Conservation (phyloP, 176 grass and related monocot genomes). For the Hsuehochloa calcarea region DNA sequence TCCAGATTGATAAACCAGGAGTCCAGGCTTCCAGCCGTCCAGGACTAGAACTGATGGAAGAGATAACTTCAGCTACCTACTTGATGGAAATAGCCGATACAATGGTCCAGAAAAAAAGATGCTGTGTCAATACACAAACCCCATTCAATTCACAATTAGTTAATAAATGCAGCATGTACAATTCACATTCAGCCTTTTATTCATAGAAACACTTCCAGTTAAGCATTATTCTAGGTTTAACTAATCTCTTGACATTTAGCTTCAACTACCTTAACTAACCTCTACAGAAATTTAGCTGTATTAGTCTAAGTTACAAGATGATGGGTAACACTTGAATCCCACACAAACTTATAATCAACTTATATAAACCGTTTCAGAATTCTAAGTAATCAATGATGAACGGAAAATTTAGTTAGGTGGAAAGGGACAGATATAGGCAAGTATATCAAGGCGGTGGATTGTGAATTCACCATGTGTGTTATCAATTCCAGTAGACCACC, state of each 20-base stretch:
- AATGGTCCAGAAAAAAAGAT: not conserved
- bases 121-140: not conserved
- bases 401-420: not conserved
- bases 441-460: not conserved
- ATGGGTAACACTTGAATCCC: slow-evolving; percentile 2
- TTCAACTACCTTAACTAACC: not conserved
- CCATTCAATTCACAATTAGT: not conserved
- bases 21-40: too few species aligned
- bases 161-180: not conserved
- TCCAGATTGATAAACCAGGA: not conserved
- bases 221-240: not conserved
- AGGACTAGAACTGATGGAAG: not conserved
- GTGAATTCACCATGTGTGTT: not conserved
- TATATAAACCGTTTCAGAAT: not conserved
- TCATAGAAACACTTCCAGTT: not conserved
- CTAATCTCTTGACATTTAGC: not conserved
- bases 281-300: not conserved
- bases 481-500: not conserved
- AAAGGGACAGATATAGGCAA: not conserved
- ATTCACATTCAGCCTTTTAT: not conserved
- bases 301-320: not conserved
- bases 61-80: not conserved
- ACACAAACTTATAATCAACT: not conserved
- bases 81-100: not conserved
- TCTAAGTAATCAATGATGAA: not conserved